Evolutionary conservation across 164 flowering plant genomes (phyloP).

Genomic region (Annona squamosa): DNA sequence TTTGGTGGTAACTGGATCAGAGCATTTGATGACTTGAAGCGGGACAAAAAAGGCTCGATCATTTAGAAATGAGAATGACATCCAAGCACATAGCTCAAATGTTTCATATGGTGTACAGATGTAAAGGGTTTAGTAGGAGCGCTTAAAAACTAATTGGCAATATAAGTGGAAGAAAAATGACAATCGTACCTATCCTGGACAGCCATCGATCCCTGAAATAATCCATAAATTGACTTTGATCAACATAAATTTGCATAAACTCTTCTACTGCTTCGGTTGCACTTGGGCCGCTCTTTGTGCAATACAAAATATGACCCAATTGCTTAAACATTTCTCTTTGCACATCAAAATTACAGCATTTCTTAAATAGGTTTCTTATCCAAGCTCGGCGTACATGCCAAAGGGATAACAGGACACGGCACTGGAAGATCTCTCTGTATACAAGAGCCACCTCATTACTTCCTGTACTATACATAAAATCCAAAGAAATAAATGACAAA

Average conservation of each 20-base stretch:
- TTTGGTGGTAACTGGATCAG: no score
- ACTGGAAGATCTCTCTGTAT: conserved; percentile 42
- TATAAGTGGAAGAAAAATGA: not conserved
- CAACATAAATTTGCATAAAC: conserved; percentile 44
- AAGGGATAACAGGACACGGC: conserved; percentile 37
- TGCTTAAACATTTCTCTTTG: conserved; percentile 47
- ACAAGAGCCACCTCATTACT: conserved; percentile 5
- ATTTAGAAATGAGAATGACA: not conserved
- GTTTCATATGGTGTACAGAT: not conserved
- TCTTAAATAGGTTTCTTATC: conserved; percentile 39
- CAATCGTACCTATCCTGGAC: conserved; percentile 32
- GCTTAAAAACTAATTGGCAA: no score
- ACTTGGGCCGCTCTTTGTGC: conserved; percentile 28
- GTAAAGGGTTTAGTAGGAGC: not conserved
- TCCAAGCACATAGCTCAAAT: not conserved
- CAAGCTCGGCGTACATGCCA: conserved; percentile 54
- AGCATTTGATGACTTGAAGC: no score
- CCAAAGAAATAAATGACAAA: not conserved
- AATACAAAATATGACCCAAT: conserved; percentile 36
- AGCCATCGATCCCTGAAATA: conserved; percentile 40
- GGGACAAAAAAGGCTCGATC: not conserved
- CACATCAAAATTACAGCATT: conserved; percentile 37
- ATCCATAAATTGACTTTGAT: conserved; percentile 43
- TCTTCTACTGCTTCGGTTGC: conserved; percentile 36
- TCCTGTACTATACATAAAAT: no score